Evolutionary conservation across 2,329 filamentous ascomycete species (phyloP), one percentile per base, ranked within the genome.

Genomic region (Pestalotiopsis sp.): DNA sequence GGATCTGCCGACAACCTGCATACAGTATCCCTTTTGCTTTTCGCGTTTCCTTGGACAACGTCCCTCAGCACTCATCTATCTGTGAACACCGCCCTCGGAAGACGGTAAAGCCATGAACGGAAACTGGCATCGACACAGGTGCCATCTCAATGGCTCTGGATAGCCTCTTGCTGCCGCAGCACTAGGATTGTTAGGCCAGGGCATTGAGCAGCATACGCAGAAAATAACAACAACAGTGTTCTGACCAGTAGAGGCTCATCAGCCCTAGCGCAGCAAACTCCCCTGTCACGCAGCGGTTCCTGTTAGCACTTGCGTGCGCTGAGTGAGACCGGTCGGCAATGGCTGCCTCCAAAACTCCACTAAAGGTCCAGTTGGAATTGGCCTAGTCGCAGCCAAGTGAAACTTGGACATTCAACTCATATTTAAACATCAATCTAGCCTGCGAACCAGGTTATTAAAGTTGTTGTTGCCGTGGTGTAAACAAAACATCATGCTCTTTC

Each of bases 1-100:
- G 45, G 45, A 52, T 64, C 25, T 64, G 59, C 59, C 31, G 61
- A n/a, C 61, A 23, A 39, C 61, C 25, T 20, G 61, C 38, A 20
- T 62, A 36, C 27, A 62, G 25, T 39, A 36, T 20, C 31, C 25
- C 39, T 23, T 25, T 45, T 27, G 12, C 38, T 25, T 39, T 14
- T 62, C 59, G 59, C 27, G 45, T 64, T 64, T 14, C 36, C 61
- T 20, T 64, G 27, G 25, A 27, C 31, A 39, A 64, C 12, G 14
- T 36, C 36, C 27, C 59, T 62, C 36, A 62, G 14, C 45, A n/a
- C 17, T 36, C 20, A 23, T 59, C 23, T 59, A 36, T 59, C 57
- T 27, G 31, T 11, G n/a, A 20, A 11, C 36, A 36, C 59, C 14
- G n/a, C 59, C 31, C 45, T 20, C 45, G 14, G 14, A n/a, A 52